These are phyloP conservation scores for Phialophora macrospora DNA, from an alignment of 2,329 filamentous ascomycete species.

Conservation along the genomic window DNA sequence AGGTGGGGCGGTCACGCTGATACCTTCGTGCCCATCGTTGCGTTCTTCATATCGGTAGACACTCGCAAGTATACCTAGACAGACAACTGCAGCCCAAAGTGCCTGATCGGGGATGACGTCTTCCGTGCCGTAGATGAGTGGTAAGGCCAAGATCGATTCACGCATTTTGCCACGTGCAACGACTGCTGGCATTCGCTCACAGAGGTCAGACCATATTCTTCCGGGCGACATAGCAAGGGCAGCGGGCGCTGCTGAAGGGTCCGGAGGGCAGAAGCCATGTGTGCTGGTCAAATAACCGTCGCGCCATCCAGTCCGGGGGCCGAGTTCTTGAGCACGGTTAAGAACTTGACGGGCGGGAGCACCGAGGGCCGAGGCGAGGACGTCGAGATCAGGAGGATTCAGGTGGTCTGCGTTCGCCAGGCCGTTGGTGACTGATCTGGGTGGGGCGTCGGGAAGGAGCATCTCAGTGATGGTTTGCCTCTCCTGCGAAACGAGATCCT, in stretches of 20 bases:
- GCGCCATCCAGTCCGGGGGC: conserved; percentile 28
- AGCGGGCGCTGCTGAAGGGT: conserved; percentile 23
- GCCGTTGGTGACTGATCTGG: conserved; percentile 23
- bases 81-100: conserved; percentile 30
- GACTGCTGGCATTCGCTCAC: conserved; percentile 29
- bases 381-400: conserved; percentile 27
- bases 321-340: conserved; percentile 23
- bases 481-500: conserved; percentile 24
- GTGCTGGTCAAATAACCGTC: conserved; percentile 29
- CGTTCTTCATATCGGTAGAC: conserved; percentile 29
- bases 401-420: conserved; percentile 28
- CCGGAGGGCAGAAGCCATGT: conserved; percentile 31
- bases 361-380: conserved; percentile 26
- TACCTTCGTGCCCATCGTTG: conserved; percentile 30
- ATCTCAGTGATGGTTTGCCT: conserved; percentile 27
- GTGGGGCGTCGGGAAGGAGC: conserved; percentile 23
- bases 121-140: conserved; percentile 25
- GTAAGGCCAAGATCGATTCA: conserved; percentile 24
- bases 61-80: conserved; percentile 28
- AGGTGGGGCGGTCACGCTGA: conserved; percentile 27
- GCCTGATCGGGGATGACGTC: conserved; percentile 29
- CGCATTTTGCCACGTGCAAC: conserved; percentile 28
- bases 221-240: conserved; percentile 26
- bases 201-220: conserved; percentile 30
- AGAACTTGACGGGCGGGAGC: conserved; percentile 31